Evolutionary conservation across 176 grass and related monocot genomes (phyloP).

Genomic region (Eragrostis curvula): DNA sequence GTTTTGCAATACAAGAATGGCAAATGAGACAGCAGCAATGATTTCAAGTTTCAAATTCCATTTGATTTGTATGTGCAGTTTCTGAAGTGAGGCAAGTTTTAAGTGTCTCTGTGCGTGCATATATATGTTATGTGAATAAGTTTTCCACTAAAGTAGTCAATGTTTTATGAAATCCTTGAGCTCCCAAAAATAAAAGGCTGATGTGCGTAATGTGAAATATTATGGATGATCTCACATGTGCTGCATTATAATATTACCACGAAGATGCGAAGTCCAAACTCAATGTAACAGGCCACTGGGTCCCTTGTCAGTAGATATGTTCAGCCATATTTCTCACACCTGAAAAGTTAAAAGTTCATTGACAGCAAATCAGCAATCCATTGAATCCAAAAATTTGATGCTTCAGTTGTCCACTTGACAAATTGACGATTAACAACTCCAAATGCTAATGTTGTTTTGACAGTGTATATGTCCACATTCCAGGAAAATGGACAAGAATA

Average conservation of each 20-base stretch:
- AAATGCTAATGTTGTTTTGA: too few relatives aligned
- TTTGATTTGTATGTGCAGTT: conserved; percentile 1
- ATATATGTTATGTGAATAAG: not conserved
- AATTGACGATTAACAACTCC: too few relatives aligned
- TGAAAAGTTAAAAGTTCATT: not conserved
- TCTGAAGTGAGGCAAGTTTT: conserved; percentile 11
- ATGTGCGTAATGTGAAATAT: not conserved
- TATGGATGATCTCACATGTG: conserved; percentile 22
- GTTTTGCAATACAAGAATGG: conserved; percentile 60
- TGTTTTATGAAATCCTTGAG: not conserved
- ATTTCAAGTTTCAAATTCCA: conserved; percentile 11
- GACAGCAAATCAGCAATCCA: not conserved
- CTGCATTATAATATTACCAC: conserved; percentile 12
- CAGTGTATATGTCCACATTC: too few relatives aligned
- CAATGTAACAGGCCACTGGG: not conserved
- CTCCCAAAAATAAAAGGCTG: not conserved
- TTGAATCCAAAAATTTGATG: too few relatives aligned
- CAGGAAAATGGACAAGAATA: too few relatives aligned
- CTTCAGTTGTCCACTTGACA: too few relatives aligned
- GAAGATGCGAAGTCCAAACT: not conserved
- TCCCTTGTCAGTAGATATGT: not conserved
- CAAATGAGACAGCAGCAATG: conserved; percentile 20
- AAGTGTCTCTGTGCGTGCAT: not conserved
- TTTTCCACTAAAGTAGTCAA: not conserved
- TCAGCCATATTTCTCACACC: not conserved